Percentiles rank a stretch among this genome's conserved stretches.
Conservation (phyloP, 805 yeast genomes). For the Kodamaea kakaduensis region DNA sequence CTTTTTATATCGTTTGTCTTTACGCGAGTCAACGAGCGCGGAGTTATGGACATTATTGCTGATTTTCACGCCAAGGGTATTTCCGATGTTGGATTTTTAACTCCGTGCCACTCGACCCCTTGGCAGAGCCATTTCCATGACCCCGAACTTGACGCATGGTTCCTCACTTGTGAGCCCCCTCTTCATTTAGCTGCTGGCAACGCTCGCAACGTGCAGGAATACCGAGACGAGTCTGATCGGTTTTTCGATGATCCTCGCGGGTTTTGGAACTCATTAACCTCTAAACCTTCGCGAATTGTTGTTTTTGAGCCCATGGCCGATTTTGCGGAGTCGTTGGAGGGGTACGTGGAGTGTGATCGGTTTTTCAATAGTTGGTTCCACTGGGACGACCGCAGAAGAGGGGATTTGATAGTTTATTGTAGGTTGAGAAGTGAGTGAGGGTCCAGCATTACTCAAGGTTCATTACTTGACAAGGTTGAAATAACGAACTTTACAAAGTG, state of each 20-base stretch:
- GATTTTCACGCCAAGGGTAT: slow-evolving; percentile 41
- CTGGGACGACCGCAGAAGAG: slow-evolving; percentile 79
- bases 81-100: slow-evolving; percentile 68
- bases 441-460: slow-evolving; percentile 1
- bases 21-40: slow-evolving; percentile 76
- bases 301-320: slow-evolving; percentile 34
- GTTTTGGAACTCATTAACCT: slow-evolving; percentile 38
- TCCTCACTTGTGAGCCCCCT: slow-evolving; percentile 92
- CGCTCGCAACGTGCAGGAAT: slow-evolving; percentile 31
- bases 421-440: slow-evolving; percentile 3
- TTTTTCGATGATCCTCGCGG: slow-evolving; percentile 63
- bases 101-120: slow-evolving; percentile 98
- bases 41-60: slow-evolving; percentile 67
- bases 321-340: slow-evolving; percentile 38
- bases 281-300: slow-evolving; percentile 4
- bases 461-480: no score
- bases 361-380: slow-evolving; percentile 79
- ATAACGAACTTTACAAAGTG: no score
- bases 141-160: slow-evolving; percentile 54
- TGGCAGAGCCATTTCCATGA: slow-evolving; percentile 83
- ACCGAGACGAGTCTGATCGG: slow-evolving; percentile 83
- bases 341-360: slow-evolving; percentile 42
- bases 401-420: slow-evolving; percentile 69
- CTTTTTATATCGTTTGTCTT: slow-evolving; percentile 45
- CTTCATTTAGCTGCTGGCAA: slow-evolving; percentile 32